These are phyloP conservation scores for Trichoderma aggressivum DNA, from an alignment of 2,329 filamentous ascomycete species.

Conservation along the genomic window DNA sequence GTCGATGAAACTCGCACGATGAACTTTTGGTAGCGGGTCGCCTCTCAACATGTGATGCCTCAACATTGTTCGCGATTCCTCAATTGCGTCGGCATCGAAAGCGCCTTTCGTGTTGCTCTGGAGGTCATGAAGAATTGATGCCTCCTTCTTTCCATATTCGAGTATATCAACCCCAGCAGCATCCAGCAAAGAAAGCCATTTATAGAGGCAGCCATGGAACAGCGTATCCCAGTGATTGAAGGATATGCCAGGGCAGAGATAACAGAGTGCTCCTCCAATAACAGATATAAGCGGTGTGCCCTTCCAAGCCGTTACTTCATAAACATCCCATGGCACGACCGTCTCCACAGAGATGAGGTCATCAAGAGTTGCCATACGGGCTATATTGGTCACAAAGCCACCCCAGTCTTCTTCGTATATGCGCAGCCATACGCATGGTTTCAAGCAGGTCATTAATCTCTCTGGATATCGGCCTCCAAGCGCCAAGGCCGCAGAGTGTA, in stretches of 20 bases:
- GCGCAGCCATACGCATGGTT: neutral
- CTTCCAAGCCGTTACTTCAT: constrained; percentile 25
- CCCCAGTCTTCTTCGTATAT: constrained; percentile 17
- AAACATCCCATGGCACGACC: constrained; percentile 23
- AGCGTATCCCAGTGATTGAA: constrained; percentile 24
- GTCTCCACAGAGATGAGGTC: constrained; percentile 24
- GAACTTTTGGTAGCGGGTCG: neutral
- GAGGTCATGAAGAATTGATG: neutral
- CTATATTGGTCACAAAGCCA: neutral
- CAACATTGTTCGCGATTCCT: constrained; percentile 1
- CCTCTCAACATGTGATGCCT: constrained; percentile 13
- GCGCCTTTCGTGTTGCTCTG: constrained; percentile 12
- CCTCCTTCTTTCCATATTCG: constrained; percentile 25
- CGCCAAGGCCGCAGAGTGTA: constrained; percentile 27
- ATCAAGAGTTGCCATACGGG: neutral
- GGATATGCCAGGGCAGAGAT: constrained; percentile 12
- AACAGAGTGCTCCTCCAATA: constrained; percentile 28
- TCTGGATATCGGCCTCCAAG: constrained; percentile 24
- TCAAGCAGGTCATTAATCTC: constrained; percentile 1
- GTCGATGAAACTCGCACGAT: neutral
- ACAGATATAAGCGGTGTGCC: constrained; percentile 26
- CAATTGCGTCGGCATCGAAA: constrained; percentile 23
- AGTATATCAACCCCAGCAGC: constrained; percentile 24
- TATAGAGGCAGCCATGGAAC: constrained; percentile 20
- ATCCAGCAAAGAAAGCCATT: constrained; percentile 23